Percentiles rank a stretch among this genome's conserved stretches.
phyloP scores from a whole-genome alignment of 768 basidiomycete genomes.

The Vararia minispora region DNA sequence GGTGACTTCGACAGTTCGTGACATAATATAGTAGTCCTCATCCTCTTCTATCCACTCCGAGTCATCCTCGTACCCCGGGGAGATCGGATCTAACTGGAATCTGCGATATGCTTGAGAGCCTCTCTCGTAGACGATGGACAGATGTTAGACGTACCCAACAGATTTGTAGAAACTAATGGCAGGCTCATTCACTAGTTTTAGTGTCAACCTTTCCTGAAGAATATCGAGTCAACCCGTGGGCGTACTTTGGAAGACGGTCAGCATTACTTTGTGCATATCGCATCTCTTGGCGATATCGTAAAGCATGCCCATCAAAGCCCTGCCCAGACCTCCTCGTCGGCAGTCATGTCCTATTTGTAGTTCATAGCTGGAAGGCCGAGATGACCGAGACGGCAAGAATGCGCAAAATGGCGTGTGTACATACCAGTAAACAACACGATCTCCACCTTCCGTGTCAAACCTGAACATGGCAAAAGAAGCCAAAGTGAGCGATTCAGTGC shows the following conservation, averaged over 20 bases:
- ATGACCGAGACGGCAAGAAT: slow-evolving; percentile 1
- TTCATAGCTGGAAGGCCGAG: slow-evolving; percentile 48
- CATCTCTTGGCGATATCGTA: slow-evolving; percentile 37
- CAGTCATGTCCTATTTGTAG: slow-evolving; percentile 42
- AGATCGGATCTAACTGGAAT: slow-evolving; percentile 40
- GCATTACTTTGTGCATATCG: slow-evolving; percentile 57
- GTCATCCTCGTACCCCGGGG: slow-evolving; percentile 32
- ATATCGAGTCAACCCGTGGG: background rate
- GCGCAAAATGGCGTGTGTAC: slow-evolving; percentile 2
- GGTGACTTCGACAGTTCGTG: slow-evolving; percentile 16
- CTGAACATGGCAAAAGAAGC: slow-evolving; percentile 49
- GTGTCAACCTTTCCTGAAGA: slow-evolving; percentile 16
- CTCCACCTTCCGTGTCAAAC: slow-evolving; percentile 56
- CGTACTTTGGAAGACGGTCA: slow-evolving; percentile 70
- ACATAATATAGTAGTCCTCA: slow-evolving; percentile 30
- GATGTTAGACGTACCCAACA: slow-evolving; percentile 33
- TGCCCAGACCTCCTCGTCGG: slow-evolving; percentile 50
- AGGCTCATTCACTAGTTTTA: slow-evolving; percentile 32
- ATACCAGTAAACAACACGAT: slow-evolving; percentile 64
- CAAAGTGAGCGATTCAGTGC: slow-evolving; percentile 19
- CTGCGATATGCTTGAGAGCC: slow-evolving; percentile 22
- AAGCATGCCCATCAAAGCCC: slow-evolving; percentile 37
- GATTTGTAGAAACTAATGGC: slow-evolving; percentile 42
- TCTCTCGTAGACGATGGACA: background rate
- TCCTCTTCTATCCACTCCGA: slow-evolving; percentile 21